phyloP scores from a whole-genome alignment of 768 basidiomycete species.

The Leccinum pellstonianum region DNA sequence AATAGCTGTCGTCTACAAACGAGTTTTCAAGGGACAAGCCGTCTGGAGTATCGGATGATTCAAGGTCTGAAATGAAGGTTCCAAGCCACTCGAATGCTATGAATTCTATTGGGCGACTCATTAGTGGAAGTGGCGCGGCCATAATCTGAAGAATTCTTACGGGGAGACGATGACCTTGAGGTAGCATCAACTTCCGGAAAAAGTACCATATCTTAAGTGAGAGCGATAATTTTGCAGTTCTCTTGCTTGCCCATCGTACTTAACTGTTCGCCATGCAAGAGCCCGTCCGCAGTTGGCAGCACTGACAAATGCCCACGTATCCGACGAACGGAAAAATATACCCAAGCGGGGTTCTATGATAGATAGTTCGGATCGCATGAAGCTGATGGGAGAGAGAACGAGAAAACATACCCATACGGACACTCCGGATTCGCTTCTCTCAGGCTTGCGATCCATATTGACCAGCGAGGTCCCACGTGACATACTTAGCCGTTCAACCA shows the following conservation, averaged over 20 bases:
- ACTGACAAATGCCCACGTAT: not conserved
- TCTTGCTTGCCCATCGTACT: not conserved
- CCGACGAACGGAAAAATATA: too few species aligned
- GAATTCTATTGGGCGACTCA: not conserved
- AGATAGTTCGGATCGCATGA: too few species aligned
- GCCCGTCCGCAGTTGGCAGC: not conserved
- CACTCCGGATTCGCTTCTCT: too few species aligned
- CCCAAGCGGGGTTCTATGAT: not conserved
- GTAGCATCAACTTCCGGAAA: not conserved
- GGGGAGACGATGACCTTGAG: not conserved
- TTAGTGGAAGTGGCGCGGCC: not conserved
- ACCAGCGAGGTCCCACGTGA: too few species aligned
- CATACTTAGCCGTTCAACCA: too few species aligned
- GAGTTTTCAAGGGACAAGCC: not conserved
- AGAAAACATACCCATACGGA: too few species aligned
- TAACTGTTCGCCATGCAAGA: not conserved
- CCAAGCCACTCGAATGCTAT: not conserved
- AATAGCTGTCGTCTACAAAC: not conserved
- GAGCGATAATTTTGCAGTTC: not conserved
- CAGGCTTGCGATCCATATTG: too few species aligned
- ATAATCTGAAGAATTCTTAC: not conserved
- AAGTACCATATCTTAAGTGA: not conserved
- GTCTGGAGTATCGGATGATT: not conserved
- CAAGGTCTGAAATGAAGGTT: not conserved
- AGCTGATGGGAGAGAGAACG: too few species aligned